These are phyloP conservation scores for Boletus rubescentipes DNA, from an alignment of 768 basidiomycete species.

Conservation along the genomic window DNA sequence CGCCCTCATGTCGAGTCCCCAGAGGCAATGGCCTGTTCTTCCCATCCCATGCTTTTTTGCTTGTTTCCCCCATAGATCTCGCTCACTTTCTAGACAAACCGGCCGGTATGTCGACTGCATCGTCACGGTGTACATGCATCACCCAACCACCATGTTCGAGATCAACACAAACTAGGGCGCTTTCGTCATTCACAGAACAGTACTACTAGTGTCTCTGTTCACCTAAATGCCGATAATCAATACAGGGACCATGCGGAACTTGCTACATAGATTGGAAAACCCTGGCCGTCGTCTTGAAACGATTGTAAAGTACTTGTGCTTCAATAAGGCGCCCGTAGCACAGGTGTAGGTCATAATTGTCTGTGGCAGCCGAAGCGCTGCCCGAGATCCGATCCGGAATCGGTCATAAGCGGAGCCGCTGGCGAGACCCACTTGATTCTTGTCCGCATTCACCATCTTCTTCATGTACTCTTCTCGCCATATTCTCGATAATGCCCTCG, in stretches of 20 bases:
- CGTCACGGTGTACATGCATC: background rate
- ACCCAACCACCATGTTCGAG: conserved; percentile 68
- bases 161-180: conserved; percentile 68
- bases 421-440: background rate
- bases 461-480: conserved; percentile 35
- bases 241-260: conserved; percentile 63
- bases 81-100: conserved; percentile 63
- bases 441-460: background rate
- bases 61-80: conserved; percentile 42
- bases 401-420: background rate
- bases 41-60: background rate
- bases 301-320: no score
- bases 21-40: conserved; percentile 43
- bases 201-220: conserved; percentile 56
- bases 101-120: conserved; percentile 50
- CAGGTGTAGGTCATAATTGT: no score
- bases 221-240: conserved; percentile 63
- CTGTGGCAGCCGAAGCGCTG: no score
- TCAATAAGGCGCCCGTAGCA: no score
- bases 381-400: conserved; percentile 10
- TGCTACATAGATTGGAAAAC: conserved; percentile 63
- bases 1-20: conserved; percentile 65
- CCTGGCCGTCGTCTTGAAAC: conserved; percentile 47
- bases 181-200: conserved; percentile 45
- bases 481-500: conserved; percentile 77